Evolutionary conservation across 345 rosid species (phyloP), one percentile per base, ranked within the genome.

Genomic region (Durio zibethinus): DNA sequence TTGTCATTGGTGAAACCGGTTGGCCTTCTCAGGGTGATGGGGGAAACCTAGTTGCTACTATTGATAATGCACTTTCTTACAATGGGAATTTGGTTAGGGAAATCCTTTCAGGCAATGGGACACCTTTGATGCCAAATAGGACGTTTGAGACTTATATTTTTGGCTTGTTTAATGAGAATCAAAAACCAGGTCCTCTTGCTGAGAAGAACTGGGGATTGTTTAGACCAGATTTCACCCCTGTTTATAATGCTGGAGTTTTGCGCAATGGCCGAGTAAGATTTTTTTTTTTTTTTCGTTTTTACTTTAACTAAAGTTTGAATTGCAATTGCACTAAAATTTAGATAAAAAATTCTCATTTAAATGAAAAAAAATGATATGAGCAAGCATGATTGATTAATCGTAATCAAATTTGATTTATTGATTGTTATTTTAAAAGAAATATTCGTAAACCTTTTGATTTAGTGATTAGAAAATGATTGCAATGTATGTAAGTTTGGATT

Each of bases 201-300:
- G 98, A 94, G 80, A 74, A 82, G 31, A 94, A 94, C 75, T 94
- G 92, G 85, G 98, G 98, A 1, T 78, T 94, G 77, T 93, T 94
- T 68, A 38, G 85, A 38, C 88, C 97, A 0, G 93, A 91, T 83
- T 89, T 90, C 73, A 76, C 84, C 7, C 95, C 97, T 1, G 97
- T 91, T 62, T 94, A 94, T 57, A 70, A 85, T 57, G 81, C 81
- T 18, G 97, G 97, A 12, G 79, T 92, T 25, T 68, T 92, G 76
- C 81, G 85, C 10, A 75, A 74, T 42, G 84, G 75, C 27, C 84
- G 78, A 88, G 87, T 84, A 29, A 62, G 88, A 7, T 59, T 45
- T 5, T 65, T 47, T 15, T 36, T 3, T 65, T 47, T 15, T n/a
- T 33, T 33, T 9, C 35, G 0, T 0, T 1, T 45, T 0, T 1